phyloP scores from a whole-genome alignment of 768 basidiomycete genomes.

The Hericium rajendrae region DNA sequence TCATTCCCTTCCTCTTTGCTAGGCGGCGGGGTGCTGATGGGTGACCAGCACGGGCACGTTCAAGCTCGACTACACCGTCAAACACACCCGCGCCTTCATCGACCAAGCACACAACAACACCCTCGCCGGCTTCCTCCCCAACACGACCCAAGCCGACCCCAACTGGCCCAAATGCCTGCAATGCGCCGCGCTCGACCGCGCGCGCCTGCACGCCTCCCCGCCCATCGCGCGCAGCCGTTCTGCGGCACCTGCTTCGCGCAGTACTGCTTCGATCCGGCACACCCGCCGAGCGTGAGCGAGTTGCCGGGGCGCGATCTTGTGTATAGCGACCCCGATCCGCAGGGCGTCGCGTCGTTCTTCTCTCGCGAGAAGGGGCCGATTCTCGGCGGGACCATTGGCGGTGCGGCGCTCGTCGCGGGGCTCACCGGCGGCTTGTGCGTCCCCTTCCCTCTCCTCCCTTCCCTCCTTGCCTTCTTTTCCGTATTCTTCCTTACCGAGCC shows the following conservation, averaged over 20 bases:
- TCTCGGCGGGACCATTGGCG: slow-evolving; percentile 37
- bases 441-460: neutral
- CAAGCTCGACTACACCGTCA: slow-evolving; percentile 46
- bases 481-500: neutral
- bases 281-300: slow-evolving; percentile 13
- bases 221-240: slow-evolving; percentile 15
- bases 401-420: slow-evolving; percentile 29
- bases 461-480: too few relatives aligned
- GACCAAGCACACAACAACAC: slow-evolving; percentile 49
- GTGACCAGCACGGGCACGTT: slow-evolving; percentile 44
- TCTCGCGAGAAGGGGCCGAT: slow-evolving; percentile 34
- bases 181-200: slow-evolving; percentile 49
- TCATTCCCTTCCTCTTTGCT: neutral
- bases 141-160: slow-evolving; percentile 44
- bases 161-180: slow-evolving; percentile 58
- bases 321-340: slow-evolving; percentile 48
- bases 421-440: slow-evolving; percentile 28
- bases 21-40: slow-evolving; percentile 3
- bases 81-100: slow-evolving; percentile 47
- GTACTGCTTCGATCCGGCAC: slow-evolving; percentile 22
- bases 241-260: slow-evolving; percentile 21
- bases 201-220: slow-evolving; percentile 13
- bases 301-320: slow-evolving; percentile 29
- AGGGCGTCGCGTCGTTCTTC: slow-evolving; percentile 38
- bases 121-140: slow-evolving; percentile 50